A percentile compares a stretch with the other conserved stretches of the same genome.
Conservation (phyloP, 2,329 filamentous ascomycete species). For the Diaporthe longicolla region DNA sequence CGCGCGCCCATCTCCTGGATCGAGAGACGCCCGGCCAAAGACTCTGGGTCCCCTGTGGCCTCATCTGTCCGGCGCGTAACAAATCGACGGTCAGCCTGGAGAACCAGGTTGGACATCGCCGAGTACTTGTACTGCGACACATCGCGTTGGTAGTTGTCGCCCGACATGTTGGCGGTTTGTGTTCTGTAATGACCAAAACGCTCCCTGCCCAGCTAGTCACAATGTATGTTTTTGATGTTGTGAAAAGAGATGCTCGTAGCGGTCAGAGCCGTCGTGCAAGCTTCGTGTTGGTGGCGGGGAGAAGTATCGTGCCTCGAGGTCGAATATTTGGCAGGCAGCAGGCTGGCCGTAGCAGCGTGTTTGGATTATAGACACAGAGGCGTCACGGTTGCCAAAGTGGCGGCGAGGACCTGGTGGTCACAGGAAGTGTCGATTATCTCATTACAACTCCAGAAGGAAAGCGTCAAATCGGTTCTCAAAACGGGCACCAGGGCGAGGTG, state of each 20-base stretch:
- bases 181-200: slow-evolving; percentile 1
- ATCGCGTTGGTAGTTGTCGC: slow-evolving; percentile 77
- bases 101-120: slow-evolving; percentile 99
- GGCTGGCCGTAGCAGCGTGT: slow-evolving; percentile 14
- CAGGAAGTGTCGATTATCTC: slow-evolving; percentile 40
- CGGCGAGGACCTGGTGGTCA: slow-evolving; percentile 36
- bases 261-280: background rate
- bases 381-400: slow-evolving; percentile 32
- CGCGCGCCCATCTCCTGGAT: slow-evolving; percentile 95
- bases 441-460: slow-evolving; percentile 36
- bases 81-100: slow-evolving; percentile 98
- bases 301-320: background rate
- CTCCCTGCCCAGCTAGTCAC: slow-evolving; percentile 28
- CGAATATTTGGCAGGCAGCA: background rate
- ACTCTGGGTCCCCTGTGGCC: slow-evolving; percentile 96
- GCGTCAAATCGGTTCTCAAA: slow-evolving; percentile 14
- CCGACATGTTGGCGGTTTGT: slow-evolving; percentile 71
- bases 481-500: background rate
- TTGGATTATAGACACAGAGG: slow-evolving; percentile 19
- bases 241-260: slow-evolving; percentile 11
- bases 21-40: slow-evolving; percentile 91
- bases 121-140: slow-evolving; percentile 99
- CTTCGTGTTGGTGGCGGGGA: background rate
- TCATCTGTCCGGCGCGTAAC: slow-evolving; percentile 94
- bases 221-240: slow-evolving; percentile 31